These are phyloP conservation scores for Phytopythium aichiense DNA, from an alignment of 352 stramenopile genomes.

Conservation along the genomic window DNA sequence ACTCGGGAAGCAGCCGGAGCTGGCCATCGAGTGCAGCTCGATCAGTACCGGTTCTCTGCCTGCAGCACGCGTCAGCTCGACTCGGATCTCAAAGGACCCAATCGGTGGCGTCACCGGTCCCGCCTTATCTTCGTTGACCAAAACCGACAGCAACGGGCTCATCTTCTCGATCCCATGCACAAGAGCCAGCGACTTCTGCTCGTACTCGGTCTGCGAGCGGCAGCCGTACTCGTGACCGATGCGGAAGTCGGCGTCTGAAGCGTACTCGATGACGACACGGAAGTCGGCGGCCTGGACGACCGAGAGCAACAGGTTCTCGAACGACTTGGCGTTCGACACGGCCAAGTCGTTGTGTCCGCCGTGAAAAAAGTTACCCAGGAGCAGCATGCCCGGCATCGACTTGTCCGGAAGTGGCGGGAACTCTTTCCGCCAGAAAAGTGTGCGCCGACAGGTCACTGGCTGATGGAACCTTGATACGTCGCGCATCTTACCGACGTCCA, in stretches of 20 bases:
- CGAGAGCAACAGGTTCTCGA: constrained; percentile 54
- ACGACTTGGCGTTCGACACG: constrained; percentile 32
- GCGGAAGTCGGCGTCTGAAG: constrained; percentile 29
- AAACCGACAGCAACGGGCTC: constrained; percentile 42
- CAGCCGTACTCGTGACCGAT: constrained; percentile 42
- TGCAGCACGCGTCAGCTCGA: constrained; percentile 33
- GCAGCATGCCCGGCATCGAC: constrained; percentile 13
- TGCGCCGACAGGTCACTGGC: constrained; percentile 33
- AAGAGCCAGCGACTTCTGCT: constrained; percentile 32
- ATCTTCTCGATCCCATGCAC: constrained; percentile 41
- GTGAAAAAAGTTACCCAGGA: constrained; percentile 61
- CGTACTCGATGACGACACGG: constrained; percentile 33
- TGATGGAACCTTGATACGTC: constrained; percentile 34
- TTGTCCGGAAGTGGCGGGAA: constrained; percentile 30
- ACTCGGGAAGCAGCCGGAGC: constrained; percentile 42
- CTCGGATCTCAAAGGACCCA: constrained; percentile 51
- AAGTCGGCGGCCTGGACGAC: constrained; percentile 51
- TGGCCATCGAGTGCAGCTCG: constrained; percentile 51
- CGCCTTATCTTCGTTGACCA: constrained; percentile 28
- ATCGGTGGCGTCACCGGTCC: constrained; percentile 12
- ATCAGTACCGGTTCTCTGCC: constrained; percentile 22
- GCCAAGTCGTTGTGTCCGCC: constrained; percentile 45
- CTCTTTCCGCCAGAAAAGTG: constrained; percentile 50
- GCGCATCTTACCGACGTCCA: constrained; percentile 20
- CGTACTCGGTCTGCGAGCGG: constrained; percentile 46